Evolutionary conservation across 2,329 filamentous ascomycete species (phyloP), one percentile per base, ranked within the genome.

Genomic region (Ophiostoma sp.): DNA sequence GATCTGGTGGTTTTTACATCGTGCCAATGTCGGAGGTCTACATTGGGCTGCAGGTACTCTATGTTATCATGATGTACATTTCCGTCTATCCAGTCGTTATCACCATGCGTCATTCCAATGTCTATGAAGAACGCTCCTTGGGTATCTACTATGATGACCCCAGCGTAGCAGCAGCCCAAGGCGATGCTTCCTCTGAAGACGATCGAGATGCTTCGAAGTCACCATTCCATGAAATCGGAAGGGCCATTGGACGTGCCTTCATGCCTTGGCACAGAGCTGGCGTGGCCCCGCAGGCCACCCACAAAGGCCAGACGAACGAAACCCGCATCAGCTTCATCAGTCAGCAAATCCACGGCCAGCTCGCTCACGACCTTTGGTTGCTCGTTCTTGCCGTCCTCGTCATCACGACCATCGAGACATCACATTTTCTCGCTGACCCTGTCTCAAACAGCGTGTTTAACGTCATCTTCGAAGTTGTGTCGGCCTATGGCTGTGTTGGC

Each of bases 121-220:
- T 89, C 42, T 91, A 91, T 74, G 88, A 91, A 74, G 88, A 91
- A 73, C 81, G 86, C 6, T 87, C 85, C 0, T 79, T 91, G 1
- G 87, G 87, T 0, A 83, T 88, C 44, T 85, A 87, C 69, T 77
- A 77, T 58, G 77, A 80, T 38, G 77, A 77, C 27, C 40, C 63
- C 1, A 18, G 27, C 27, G 27, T 27, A 27, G 27, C 27, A 27
- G 27, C 27, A 27, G 27, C 60, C 18, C 38, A 63, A 18, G 40
- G 14, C 11, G 42, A n/a, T 45, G 27, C 18, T 47, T 41, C n/a
- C 27, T 6, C 27, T 5, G 5, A 38, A 16, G 55, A 60, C 27
- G 18, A 9, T 38, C 27, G 9, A 27, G 49, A 9, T 6, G 11
- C 27, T 27, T 60, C 55, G 27, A 38, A 4, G 4, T 60, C 55